Evolutionary conservation across 306 rosid species (phyloP), one percentile per base, ranked within the genome.

Genomic region (Begonia loranthoides): DNA sequence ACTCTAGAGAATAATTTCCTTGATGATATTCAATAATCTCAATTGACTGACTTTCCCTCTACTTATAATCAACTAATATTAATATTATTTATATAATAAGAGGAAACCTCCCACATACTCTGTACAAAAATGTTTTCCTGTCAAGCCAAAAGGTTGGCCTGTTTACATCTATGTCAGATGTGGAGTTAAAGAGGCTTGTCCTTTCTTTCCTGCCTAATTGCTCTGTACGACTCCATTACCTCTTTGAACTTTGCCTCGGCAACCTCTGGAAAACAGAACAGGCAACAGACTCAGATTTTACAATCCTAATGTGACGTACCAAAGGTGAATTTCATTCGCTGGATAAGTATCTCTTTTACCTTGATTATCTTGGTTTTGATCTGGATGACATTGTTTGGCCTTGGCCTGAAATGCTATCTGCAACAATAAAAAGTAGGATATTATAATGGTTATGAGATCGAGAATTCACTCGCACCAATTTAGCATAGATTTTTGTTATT

Each of bases 241-340:
- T 83, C 96, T 69, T 83, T 83, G 67, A 87, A 87, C 77, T 83
- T 87, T 1, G 87, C 83, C 66, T 87, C 96, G 6, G 96, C 87
- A 59, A 61, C 85, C 61, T 45, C 96, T 87, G 87, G 57, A 74
- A 53, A 33, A 61, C 24, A 21, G 43, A 55, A 60, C 50, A 12
- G 51, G 53, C 60, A 59, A 65, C 55, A 60, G 52, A 45, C 50
- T 12, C 6, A 19, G 11, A 49, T 9, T 10, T 13, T 10, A 16
- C 9, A 58, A 48, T 40, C 15, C n/a, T 16, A 24, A 22, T 0
- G 16, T 40, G 3, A 36, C 13, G 10, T 9, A 12, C 8, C 14
- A 6, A 10, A 2, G 13, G 10, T 2, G 13, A 21, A 17, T 12
- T 47, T 15, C 17, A 47, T 4, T 13, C 9, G 9, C 51, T 47